Percentiles rank a stretch among this genome's conserved stretches.
Evolutionary conservation across 768 basidiomycete genomes (phyloP).

Genomic region (Xerocomellus chrysenteron): DNA sequence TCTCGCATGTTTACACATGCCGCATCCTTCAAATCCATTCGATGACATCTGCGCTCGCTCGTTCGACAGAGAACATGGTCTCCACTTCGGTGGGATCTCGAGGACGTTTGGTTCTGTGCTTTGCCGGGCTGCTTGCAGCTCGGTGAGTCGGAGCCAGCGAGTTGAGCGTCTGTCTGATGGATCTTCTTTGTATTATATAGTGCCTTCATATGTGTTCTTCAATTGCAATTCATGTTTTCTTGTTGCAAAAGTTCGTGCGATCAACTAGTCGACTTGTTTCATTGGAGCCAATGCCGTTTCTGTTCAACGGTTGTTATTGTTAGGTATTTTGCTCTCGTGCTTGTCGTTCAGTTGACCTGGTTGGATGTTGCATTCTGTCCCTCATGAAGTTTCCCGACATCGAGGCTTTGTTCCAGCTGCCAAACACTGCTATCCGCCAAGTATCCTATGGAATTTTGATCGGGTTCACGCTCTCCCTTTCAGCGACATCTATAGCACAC

Average conservation of each 20-base stretch:
- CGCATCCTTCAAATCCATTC: conserved; percentile 68
- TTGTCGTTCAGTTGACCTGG: no score
- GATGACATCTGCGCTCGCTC: conserved; percentile 66
- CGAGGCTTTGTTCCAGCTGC: conserved; percentile 22
- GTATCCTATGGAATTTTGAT: conserved; percentile 57
- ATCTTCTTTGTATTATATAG: conserved; percentile 21
- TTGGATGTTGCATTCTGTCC: neutral
- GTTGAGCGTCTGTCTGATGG: conserved; percentile 66
- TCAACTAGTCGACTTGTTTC: no score
- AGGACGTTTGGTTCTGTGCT: conserved; percentile 58
- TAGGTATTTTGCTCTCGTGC: no score
- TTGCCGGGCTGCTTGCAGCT: conserved; percentile 29
- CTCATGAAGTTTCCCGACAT: conserved; percentile 13
- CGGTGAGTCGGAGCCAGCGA: conserved; percentile 42
- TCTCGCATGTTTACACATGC: conserved; percentile 80
- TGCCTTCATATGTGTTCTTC: neutral
- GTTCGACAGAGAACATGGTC: conserved; percentile 67
- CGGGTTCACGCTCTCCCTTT: conserved; percentile 75
- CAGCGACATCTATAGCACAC: conserved; percentile 61
- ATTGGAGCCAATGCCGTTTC: no score
- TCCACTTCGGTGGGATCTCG: conserved; percentile 41
- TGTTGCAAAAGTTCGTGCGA: no score
- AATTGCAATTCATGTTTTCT: neutral
- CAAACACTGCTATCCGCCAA: conserved; percentile 31
- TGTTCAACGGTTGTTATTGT: no score